phyloP scores from a whole-genome alignment of 2,329 filamentous ascomycete species.

The Plenodomus lindquistii region DNA sequence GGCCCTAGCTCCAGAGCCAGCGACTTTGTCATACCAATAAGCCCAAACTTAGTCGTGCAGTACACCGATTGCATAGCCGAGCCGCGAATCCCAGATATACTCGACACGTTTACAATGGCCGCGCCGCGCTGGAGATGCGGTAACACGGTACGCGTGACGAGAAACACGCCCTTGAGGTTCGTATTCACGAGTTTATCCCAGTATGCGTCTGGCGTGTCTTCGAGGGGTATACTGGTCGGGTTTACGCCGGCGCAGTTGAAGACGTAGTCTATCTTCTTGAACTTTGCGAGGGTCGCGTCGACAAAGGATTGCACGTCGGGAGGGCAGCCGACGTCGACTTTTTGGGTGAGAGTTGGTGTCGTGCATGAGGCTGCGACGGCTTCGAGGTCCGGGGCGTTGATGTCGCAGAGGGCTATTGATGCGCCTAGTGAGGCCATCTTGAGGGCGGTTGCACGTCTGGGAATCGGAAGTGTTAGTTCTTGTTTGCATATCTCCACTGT shows the following conservation, averaged over 20 bases:
- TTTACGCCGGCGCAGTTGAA: slow-evolving; percentile 57
- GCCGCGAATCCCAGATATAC: slow-evolving; percentile 30
- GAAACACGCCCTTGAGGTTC: slow-evolving; percentile 53
- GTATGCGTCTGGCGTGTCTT: slow-evolving; percentile 51
- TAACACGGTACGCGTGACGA: slow-evolving; percentile 49
- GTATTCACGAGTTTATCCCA: slow-evolving; percentile 52
- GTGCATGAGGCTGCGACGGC: slow-evolving; percentile 39
- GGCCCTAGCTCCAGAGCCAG: slow-evolving; percentile 40
- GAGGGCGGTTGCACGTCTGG: slow-evolving; percentile 50
- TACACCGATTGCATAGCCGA: slow-evolving; percentile 36
- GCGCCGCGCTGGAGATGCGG: slow-evolving; percentile 38
- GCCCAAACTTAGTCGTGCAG: slow-evolving; percentile 41
- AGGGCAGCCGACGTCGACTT: slow-evolving; percentile 53
- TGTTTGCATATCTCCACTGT: background rate
- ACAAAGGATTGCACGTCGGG: slow-evolving; percentile 51
- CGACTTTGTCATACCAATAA: slow-evolving; percentile 41
- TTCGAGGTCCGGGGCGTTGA: slow-evolving; percentile 48
- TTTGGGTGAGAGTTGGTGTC: slow-evolving; percentile 31
- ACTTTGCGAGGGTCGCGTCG: slow-evolving; percentile 37
- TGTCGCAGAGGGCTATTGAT: slow-evolving; percentile 39
- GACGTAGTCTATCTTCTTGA: slow-evolving; percentile 46
- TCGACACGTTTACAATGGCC: slow-evolving; percentile 36
- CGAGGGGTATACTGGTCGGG: slow-evolving; percentile 48
- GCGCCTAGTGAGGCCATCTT: slow-evolving; percentile 53
- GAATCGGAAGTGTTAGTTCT: slow-evolving; percentile 1